A percentile compares a stretch with the other conserved stretches of the same genome.
These are phyloP conservation scores for Podospora didyma DNA, from an alignment of 495 filamentous ascomycete species.

Conservation along the genomic window DNA sequence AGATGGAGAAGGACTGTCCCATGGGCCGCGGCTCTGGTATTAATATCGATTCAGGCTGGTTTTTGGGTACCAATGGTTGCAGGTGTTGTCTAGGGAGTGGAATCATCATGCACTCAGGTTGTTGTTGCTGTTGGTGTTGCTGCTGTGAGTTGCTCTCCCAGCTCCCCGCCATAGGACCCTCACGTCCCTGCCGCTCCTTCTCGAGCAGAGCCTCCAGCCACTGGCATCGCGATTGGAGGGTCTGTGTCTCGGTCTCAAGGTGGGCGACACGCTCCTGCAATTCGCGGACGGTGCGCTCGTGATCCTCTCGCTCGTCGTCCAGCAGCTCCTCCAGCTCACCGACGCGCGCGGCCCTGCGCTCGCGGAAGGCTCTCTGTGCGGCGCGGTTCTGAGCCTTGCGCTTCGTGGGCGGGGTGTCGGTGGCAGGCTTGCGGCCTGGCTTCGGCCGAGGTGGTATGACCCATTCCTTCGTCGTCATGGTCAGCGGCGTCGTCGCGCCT, in stretches of 20 bases:
- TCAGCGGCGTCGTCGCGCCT: conserved; percentile 23
- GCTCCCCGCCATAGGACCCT: conserved; percentile 6
- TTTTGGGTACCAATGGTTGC: conserved; percentile 11
- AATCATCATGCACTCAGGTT: conserved; percentile 1
- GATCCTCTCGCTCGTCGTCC: conserved; percentile 54
- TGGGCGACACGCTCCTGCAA: conserved; percentile 40
- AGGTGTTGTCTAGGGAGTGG: conserved; percentile 18
- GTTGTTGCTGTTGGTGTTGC: conserved; percentile 8
- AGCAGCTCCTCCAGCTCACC: conserved; percentile 83
- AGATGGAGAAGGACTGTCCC: conserved; percentile 38
- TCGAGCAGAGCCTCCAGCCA: conserved; percentile 40
- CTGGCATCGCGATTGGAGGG: conserved; percentile 38
- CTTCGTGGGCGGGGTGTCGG: conserved; percentile 86
- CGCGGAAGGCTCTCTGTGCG: conserved; percentile 89
- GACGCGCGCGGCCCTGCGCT: conserved; percentile 76
- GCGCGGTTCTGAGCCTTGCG: conserved; percentile 90
- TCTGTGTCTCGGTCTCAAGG: conserved; percentile 43
- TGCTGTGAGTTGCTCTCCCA: conserved; percentile 12
- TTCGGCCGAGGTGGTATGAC: conserved; percentile 82
- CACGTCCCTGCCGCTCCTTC: conserved; percentile 33
- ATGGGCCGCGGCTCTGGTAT: conserved; percentile 28
- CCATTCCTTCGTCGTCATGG: conserved; percentile 79
- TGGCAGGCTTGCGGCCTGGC: conserved; percentile 90
- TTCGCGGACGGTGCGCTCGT: conserved; percentile 43
- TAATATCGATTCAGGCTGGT: neutral